Percentiles rank a stretch among this genome's conserved stretches.
phyloP scores from a whole-genome alignment of 768 basidiomycete genomes.

The Termitomyces eurrhizus region DNA sequence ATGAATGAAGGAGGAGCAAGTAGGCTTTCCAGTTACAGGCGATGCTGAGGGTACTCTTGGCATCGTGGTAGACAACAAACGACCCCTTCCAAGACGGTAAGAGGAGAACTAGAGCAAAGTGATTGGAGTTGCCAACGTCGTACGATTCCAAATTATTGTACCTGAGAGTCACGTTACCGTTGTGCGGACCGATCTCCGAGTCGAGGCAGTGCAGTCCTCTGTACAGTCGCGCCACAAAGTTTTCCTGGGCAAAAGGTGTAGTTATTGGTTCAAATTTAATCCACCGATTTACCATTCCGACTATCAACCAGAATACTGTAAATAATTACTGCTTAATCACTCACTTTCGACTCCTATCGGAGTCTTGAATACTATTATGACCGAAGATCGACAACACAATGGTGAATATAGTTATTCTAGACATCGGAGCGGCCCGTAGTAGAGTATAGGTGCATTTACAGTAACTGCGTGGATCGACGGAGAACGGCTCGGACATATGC shows the following conservation, averaged over 20 bases:
- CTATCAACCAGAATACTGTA: neutral
- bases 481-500: neutral
- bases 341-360: neutral
- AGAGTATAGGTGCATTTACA: neutral
- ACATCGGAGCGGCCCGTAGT: neutral
- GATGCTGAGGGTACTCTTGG: constrained; percentile 53
- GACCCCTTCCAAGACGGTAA: neutral
- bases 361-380: neutral
- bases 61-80: constrained; percentile 31
- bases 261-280: neutral
- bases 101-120: neutral
- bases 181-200: neutral
- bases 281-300: neutral
- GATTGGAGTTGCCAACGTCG: constrained; percentile 2
- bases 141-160: constrained; percentile 6
- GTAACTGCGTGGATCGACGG: neutral
- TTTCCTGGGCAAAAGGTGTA: neutral
- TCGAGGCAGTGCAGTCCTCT: neutral
- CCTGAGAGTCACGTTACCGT: constrained; percentile 9
- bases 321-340: neutral
- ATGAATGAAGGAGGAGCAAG: constrained; percentile 52
- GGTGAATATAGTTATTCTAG: neutral
- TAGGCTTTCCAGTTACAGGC: constrained; percentile 50
- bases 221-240: neutral
- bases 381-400: neutral